Conservation (phyloP, 768 basidiomycete species). For the Mycena floridula region DNA sequence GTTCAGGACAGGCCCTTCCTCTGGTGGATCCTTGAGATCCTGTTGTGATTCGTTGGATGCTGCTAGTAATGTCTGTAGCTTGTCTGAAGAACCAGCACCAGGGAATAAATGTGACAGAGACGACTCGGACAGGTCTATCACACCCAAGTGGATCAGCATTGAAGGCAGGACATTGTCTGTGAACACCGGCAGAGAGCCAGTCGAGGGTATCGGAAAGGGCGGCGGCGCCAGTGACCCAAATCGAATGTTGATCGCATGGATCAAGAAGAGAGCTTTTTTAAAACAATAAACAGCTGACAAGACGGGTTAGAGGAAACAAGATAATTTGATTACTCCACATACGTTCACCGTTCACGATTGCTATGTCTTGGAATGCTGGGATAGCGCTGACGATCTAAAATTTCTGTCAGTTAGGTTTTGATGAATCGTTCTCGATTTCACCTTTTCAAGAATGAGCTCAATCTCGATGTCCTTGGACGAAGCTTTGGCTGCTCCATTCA, state of each 20-base stretch:
- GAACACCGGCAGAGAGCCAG: constrained; percentile 57
- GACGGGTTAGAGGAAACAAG: constrained; percentile 1
- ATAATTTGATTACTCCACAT: constrained; percentile 17
- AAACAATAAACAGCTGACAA: constrained; percentile 74
- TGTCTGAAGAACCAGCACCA: constrained; percentile 30
- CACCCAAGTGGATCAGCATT: constrained; percentile 69
- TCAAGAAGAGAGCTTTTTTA: constrained; percentile 84
- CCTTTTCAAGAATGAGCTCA: constrained; percentile 61
- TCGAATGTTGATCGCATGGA: constrained; percentile 61
- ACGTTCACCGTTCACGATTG: constrained; percentile 59
- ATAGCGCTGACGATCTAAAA: constrained; percentile 68
- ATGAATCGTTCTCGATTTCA: constrained; percentile 24
- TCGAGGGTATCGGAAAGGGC: constrained; percentile 59
- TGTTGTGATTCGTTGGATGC: constrained; percentile 8
- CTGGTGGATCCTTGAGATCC: constrained; percentile 13
- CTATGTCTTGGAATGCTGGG: constrained; percentile 81
- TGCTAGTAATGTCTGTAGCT: constrained; percentile 35
- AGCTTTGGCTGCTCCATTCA: constrained; percentile 45
- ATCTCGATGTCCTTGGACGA: constrained; percentile 25
- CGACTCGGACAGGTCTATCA: constrained; percentile 59
- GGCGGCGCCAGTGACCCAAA: constrained; percentile 51
- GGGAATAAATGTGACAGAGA: constrained; percentile 45
- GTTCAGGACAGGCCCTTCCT: constrained; percentile 49
- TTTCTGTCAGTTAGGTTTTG: constrained; percentile 5
- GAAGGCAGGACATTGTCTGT: constrained; percentile 82